Evolutionary conservation across 441 rosid genomes (phyloP), one percentile per base, ranked within the genome.

Genomic region (Omphalea diandra): DNA sequence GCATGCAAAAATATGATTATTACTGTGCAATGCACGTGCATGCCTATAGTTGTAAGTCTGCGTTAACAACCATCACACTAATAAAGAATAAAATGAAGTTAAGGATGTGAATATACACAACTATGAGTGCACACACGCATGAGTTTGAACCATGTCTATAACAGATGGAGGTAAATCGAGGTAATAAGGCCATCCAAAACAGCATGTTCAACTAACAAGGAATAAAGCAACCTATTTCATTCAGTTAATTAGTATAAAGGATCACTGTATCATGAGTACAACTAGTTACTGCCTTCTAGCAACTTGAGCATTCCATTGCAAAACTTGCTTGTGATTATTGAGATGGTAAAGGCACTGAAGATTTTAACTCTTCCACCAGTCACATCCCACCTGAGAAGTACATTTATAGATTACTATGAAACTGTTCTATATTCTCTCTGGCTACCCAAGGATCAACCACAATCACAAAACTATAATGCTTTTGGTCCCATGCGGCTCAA

Each of bases 401-500:
- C 32, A 18, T 66, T 49, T 31, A 31, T 17, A 52, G 26, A 49
- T 57, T 32, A 32, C n/a, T 40, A 46, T 31, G 9, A 44, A 35
- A 63, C 63, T 27, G 10, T 44, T 47, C 60, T 55, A 43, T 46
- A 41, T 44, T n/a, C 46, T 63, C 68, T 46, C 54, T 54, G 27
- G 67, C 50, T 20, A 57, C 57, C 29, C 40, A 67, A 57, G 29
- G 40, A 63, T 69, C 12, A 54, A 63, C 44, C 44, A 36, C 33
- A 40, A 35, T 57, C 7, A 35, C 31, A 57, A 18, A 36, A 49
- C 55, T 58, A 75, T 41, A 3, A 22, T 43, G 33, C 41, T n/a
- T 69, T 35, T 29, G 79, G 79, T 75, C 74, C 70, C 65, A n/a
- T 60, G 38, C 63, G 66, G 49, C 59, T 29, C 12, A 77, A 53